Percentiles rank a stretch among this genome's conserved stretches.
phyloP scores from a whole-genome alignment of 2,329 filamentous ascomycete species.

The Colletotrichum incanum region DNA sequence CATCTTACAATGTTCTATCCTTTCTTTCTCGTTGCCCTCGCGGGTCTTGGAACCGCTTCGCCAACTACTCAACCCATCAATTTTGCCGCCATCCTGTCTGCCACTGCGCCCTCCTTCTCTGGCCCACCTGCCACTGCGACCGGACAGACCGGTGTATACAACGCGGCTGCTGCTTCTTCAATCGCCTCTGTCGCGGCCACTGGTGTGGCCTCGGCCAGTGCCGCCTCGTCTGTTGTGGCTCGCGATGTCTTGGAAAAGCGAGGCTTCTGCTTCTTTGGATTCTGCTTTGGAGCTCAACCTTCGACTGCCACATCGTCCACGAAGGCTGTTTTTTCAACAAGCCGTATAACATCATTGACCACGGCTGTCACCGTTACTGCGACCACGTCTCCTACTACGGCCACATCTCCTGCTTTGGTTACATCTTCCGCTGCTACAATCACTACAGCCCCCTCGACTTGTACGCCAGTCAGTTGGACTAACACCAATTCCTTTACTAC shows the following conservation, averaged over 20 bases:
- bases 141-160: constrained; percentile 28
- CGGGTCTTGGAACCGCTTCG: constrained; percentile 28
- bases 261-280: constrained; percentile 19
- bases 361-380: background rate
- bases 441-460: constrained; percentile 21
- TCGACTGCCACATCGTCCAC: background rate
- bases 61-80: constrained; percentile 22
- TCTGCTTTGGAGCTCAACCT: background rate
- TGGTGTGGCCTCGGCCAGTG: constrained; percentile 30
- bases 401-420: constrained; percentile 2
- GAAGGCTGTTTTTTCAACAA: constrained; percentile 2
- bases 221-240: constrained; percentile 22
- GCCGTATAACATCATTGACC: background rate
- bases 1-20: constrained; percentile 18
- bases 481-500: constrained; percentile 34
- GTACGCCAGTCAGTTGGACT: constrained; percentile 35
- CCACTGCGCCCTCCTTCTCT: background rate
- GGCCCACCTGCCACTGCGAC: constrained; percentile 27
- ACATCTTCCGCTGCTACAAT: constrained; percentile 9
- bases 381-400: background rate
- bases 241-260: constrained; percentile 14
- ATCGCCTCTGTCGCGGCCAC: constrained; percentile 15
- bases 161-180: constrained; percentile 9
- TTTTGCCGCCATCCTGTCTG: constrained; percentile 21
- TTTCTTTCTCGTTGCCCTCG: constrained; percentile 30